phyloP scores from a whole-genome alignment of 2,329 filamentous ascomycete genomes.

The Beauveria rudraprayagi region DNA sequence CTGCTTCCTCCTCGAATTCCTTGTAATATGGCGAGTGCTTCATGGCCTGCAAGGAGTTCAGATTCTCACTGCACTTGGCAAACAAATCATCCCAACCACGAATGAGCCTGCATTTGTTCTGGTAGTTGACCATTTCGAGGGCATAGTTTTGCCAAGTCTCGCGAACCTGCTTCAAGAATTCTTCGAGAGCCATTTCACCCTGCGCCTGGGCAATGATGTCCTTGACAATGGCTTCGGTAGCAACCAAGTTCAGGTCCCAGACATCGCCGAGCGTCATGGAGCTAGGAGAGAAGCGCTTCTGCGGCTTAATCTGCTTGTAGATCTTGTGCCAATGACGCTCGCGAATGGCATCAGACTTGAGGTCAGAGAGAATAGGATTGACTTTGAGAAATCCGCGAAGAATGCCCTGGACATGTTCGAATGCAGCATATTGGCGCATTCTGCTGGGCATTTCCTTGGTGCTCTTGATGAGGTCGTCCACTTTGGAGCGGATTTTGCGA shows the following conservation, averaged over 20 bases:
- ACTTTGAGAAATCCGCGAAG: constrained; percentile 85
- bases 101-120: constrained; percentile 95
- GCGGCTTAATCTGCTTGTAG: constrained; percentile 89
- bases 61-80: constrained; percentile 94
- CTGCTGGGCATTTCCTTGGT: constrained; percentile 98
- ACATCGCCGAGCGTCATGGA: constrained; percentile 97
- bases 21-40: constrained; percentile 98
- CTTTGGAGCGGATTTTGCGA: constrained; percentile 78
- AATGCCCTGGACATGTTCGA: constrained; percentile 92
- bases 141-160: constrained; percentile 96
- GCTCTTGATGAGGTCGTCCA: constrained; percentile 92
- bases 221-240: constrained; percentile 79
- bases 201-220: constrained; percentile 94
- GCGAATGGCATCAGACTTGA: constrained; percentile 93
- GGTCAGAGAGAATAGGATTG: constrained; percentile 76
- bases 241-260: constrained; percentile 88
- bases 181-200: constrained; percentile 96
- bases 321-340: constrained; percentile 98
- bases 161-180: constrained; percentile 92
- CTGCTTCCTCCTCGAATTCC: constrained; percentile 96
- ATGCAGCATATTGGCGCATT: constrained; percentile 99
- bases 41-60: constrained; percentile 98
- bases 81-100: constrained; percentile 98
- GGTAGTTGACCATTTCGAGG: constrained; percentile 91
- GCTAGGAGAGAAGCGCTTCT: constrained; percentile 86